Conservation (phyloP, 768 basidiomycete species). For the Mycena galericulata region DNA sequence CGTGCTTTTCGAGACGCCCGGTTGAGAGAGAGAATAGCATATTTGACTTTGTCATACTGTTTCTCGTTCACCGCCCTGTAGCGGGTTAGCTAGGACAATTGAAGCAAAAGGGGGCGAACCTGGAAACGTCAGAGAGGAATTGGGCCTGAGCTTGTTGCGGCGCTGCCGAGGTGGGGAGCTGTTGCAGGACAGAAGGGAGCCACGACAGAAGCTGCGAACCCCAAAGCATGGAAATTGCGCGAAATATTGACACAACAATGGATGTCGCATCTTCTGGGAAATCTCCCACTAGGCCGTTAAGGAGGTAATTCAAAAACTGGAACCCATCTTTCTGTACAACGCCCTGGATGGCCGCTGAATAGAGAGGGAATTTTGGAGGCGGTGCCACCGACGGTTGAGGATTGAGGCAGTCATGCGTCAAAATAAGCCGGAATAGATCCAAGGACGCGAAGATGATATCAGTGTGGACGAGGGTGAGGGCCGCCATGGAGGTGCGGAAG, state of each 20-base stretch:
- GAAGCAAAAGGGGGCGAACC: conserved; percentile 59
- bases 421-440: conserved; percentile 80
- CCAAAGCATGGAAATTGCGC: conserved; percentile 76
- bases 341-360: conserved; percentile 69
- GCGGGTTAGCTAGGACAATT: conserved; percentile 13
- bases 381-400: conserved; percentile 52
- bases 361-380: conserved; percentile 72
- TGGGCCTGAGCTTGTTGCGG: conserved; percentile 75
- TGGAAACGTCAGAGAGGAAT: conserved; percentile 80
- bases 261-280: conserved; percentile 90
- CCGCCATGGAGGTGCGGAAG: conserved; percentile 80
- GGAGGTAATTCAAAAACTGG: conserved; percentile 73
- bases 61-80: conserved; percentile 71
- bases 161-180: conserved; percentile 69
- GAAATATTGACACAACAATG: conserved; percentile 81
- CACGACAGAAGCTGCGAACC: conserved; percentile 75
- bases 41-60: conserved; percentile 86
- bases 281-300: conserved; percentile 85
- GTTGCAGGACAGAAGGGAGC: conserved; percentile 78
- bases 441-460: conserved; percentile 87
- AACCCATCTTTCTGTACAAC: conserved; percentile 80
- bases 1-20: conserved; percentile 81
- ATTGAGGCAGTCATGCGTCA: conserved; percentile 79
- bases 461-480: conserved; percentile 84
- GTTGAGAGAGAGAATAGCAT: conserved; percentile 76